Conservation (phyloP, 2,329 filamentous ascomycete species). For the Penicillium sclerotiorum region DNA sequence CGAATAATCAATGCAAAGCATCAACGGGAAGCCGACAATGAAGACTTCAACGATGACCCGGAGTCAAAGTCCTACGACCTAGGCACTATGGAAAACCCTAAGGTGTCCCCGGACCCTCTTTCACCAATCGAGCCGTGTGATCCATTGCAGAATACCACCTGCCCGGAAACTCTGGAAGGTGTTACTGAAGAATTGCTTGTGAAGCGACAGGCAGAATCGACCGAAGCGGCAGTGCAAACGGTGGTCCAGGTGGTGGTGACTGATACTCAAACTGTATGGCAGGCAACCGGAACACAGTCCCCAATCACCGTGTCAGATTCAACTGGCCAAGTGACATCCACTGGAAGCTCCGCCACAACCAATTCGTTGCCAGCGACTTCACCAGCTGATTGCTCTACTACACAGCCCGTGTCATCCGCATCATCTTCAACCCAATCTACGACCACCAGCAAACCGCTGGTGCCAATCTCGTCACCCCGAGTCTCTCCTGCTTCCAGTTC, state of each 20-base stretch:
- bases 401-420: slow-evolving; percentile 2
- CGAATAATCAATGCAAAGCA: slow-evolving; percentile 19
- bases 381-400: slow-evolving; percentile 6
- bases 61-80: neutral
- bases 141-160: slow-evolving; percentile 10
- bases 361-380: slow-evolving; percentile 3
- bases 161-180: slow-evolving; percentile 3
- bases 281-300: slow-evolving; percentile 12
- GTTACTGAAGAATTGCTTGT: slow-evolving; percentile 1
- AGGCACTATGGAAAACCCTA: slow-evolving; percentile 1
- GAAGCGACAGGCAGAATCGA: slow-evolving; percentile 17
- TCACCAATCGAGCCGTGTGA: slow-evolving; percentile 14
- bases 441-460: slow-evolving; percentile 5
- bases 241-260: slow-evolving; percentile 23
- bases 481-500: slow-evolving; percentile 11
- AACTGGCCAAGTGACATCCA: slow-evolving; percentile 10
- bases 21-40: slow-evolving; percentile 7
- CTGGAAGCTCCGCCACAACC: slow-evolving; percentile 2
- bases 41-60: neutral
- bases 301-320: slow-evolving; percentile 20
- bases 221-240: slow-evolving; percentile 14
- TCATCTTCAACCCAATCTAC: slow-evolving; percentile 5
- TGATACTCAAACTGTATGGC: slow-evolving; percentile 19
- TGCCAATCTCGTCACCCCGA: slow-evolving; percentile 12
- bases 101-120: slow-evolving; percentile 6